Evolutionary conservation across 257 asterid species (phyloP), one percentile per base, ranked within the genome.

Genomic region (Knoxia roxburghii): DNA sequence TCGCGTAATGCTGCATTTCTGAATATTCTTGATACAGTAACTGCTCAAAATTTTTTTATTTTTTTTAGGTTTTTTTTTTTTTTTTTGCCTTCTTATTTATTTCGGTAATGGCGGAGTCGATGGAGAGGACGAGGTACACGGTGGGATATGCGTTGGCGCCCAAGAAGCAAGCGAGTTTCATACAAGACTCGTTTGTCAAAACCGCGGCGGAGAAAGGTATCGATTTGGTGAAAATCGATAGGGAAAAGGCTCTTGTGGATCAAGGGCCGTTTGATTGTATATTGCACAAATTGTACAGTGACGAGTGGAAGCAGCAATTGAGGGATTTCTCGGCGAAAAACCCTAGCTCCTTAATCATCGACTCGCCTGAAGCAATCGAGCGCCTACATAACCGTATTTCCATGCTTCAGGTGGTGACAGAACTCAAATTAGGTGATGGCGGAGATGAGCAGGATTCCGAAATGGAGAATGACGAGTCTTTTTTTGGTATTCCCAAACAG

Each of bases 101-200:
- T 45, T 50, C 2, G 50, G 32, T 49, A 72, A 79, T 79, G 83
- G 73, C 73, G 84, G 89, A 71, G 71, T 59, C 68, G 73, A 73
- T 78, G 68, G 76, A 64, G 79, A 72, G 67, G 71, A 73, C 79
- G 63, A 75, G 87, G 72, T 86, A 77, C 46, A 72, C 82, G 37
- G 84, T 89, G 37, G 96, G 95, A 4, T 89, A 89, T 73, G 96
- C 96, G 26, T 75, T 89, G 81, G 94, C 91, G 37, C 79, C 91
- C 51, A 86, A 89, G 82, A 89, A 89, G 72, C 86, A 81, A 69
- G 84, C 89, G 11, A 86, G 95, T 68, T 89, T 89, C 73, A 72
- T 89, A 26, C 95, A 83, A 48, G 65, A 40, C 50, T 83, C 96
- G 17, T 79, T 89, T 17, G 71, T 89, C 48, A 79, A 81, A 50